Conservation (phyloP, 2,329 filamentous ascomycete genomes). For the Chaetomiaceae sp. region DNA sequence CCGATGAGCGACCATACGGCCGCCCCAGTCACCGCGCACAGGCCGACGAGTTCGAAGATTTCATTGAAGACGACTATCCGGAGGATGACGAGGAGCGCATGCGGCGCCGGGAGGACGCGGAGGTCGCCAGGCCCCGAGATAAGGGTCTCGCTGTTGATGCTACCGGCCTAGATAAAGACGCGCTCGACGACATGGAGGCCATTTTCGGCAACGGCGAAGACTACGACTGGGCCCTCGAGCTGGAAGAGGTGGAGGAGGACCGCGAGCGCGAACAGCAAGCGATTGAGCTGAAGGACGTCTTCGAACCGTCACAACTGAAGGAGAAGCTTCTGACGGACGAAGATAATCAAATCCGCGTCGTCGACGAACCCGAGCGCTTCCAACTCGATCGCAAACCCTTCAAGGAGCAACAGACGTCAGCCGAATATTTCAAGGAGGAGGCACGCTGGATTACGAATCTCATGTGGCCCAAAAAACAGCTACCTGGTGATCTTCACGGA, state of each 20-base stretch:
- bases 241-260: constrained; percentile 81
- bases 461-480: constrained; percentile 79
- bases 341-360: constrained; percentile 82
- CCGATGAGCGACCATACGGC: constrained; percentile 46
- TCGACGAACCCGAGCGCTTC: constrained; percentile 89
- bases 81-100: constrained; percentile 76
- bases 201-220: constrained; percentile 96
- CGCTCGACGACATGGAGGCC: constrained; percentile 89
- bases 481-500: constrained; percentile 64
- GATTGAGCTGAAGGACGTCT: constrained; percentile 93
- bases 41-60: constrained; percentile 82
- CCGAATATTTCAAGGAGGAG: constrained; percentile 86
- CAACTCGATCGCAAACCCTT: constrained; percentile 88
- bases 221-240: constrained; percentile 87
- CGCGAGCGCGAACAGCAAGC: constrained; percentile 72
- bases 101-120: constrained; percentile 74
- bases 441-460: constrained; percentile 85
- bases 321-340: constrained; percentile 95
- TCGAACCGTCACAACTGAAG: constrained; percentile 89
- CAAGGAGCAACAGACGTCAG: constrained; percentile 70
- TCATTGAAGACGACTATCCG: constrained; percentile 94
- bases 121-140: constrained; percentile 75
- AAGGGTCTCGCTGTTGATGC: constrained; percentile 67
- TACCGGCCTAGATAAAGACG: constrained; percentile 81
- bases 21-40: constrained; percentile 51